Conservation (phyloP, 768 basidiomycete genomes). For the Lentinula aciculospora region DNA sequence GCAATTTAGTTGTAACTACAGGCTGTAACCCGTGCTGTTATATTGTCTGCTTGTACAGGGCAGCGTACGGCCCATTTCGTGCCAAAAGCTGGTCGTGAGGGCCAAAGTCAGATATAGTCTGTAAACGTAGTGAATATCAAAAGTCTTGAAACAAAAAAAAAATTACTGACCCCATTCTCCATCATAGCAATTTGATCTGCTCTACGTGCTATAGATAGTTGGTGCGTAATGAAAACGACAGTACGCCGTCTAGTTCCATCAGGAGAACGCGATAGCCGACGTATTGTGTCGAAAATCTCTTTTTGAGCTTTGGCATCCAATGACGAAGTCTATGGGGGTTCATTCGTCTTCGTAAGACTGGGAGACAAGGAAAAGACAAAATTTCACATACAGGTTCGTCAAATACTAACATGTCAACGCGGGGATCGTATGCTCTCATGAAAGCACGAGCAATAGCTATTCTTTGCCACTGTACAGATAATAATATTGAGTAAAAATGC, state of each 20-base stretch:
- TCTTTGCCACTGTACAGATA: constrained; percentile 67
- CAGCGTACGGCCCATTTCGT: constrained; percentile 59
- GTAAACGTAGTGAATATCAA: constrained; percentile 15
- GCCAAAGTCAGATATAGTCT: constrained; percentile 76
- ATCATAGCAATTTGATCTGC: constrained; percentile 88
- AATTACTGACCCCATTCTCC: constrained; percentile 56
- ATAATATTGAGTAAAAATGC: neutral
- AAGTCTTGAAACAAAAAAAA: constrained; percentile 8
- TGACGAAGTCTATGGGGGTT: constrained; percentile 57
- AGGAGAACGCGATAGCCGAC: constrained; percentile 53
- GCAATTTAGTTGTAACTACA: neutral
- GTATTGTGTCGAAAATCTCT: constrained; percentile 72
- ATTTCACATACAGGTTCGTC: constrained; percentile 70
- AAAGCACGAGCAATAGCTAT: constrained; percentile 85
- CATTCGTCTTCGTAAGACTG: too few relatives aligned
- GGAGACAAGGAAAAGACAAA: too few relatives aligned
- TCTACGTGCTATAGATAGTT: constrained; percentile 72
- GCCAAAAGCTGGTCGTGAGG: constrained; percentile 62
- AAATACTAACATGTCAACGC: constrained; percentile 75
- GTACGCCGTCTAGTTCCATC: constrained; percentile 53
- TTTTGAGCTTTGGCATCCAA: constrained; percentile 78
- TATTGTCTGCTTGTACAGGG: constrained; percentile 65
- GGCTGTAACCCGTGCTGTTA: constrained; percentile 20
- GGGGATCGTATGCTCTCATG: constrained; percentile 72
- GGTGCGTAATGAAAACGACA: constrained; percentile 80